Base-by-base conservation (phyloP, 2,329 filamentous ascomycete genomes). In the Apiospora marii region DNA sequence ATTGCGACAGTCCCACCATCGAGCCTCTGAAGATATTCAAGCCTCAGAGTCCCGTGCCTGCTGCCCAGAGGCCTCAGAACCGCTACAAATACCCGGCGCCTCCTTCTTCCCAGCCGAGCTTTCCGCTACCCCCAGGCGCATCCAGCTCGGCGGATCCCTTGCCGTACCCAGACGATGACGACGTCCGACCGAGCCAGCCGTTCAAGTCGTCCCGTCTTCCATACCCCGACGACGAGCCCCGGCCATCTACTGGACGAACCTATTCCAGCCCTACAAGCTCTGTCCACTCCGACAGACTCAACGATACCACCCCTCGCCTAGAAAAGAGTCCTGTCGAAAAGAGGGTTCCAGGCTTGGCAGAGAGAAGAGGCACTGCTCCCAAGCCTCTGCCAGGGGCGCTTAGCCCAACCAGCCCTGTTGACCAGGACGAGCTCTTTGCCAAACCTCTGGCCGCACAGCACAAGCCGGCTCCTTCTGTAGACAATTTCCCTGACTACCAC, bases 1-100 rank as follows among this genome's bases (percentile, higher is more conserved):
- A 85, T 74, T 82, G 84, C 80, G 91, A 94, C 78, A 94, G 93
- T 78, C 93, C 94, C 72, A 94, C 93, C 24, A 89, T 97, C 77
- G 93, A 93, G 78, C 95, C 95, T 73, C 84, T 98, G 83, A 91
- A 94, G 79, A 97, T 97, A 81, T 92, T 92, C 85, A 97, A 97
- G 83, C 91, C 92, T 72, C 89, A 91, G 77, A 93, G 91, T 72
- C 89, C 92, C 44, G 87, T 87, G 70, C 90, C 90, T 71, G 80
- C 82, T 67, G 74, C 76, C 72, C 79, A 80, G 58, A 79, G 77
- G 74, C 72, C 77, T 43, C 79, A 80, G 71, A 85, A 85, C 71
- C 83, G 84, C 75, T 87, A 86, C 81, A 85, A 84, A 78, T 90
- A 89, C 78, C 88, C 87, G 71, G 84, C 85, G 43, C 86, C 87